Percentiles rank a stretch among this genome's conserved stretches.
Evolutionary conservation across 2,329 filamentous ascomycete species (phyloP).

Genomic region (Aureobasidium musti): DNA sequence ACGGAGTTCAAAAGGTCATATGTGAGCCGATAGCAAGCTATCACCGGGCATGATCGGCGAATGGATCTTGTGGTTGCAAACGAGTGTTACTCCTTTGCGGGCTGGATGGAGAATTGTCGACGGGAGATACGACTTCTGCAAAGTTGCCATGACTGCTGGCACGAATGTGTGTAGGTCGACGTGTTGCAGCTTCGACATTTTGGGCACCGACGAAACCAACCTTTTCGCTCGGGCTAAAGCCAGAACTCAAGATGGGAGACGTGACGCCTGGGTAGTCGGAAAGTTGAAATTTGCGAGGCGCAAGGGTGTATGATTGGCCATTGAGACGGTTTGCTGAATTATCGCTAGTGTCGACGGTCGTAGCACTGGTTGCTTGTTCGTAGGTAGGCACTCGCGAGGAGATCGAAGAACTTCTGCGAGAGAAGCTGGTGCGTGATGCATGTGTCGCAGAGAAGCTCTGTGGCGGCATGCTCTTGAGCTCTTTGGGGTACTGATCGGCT

Average conservation of each 20-base stretch:
- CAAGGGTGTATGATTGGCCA: slow-evolving; percentile 51
- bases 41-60: slow-evolving; percentile 47
- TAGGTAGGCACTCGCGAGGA: slow-evolving; percentile 42
- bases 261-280: slow-evolving; percentile 42
- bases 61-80: slow-evolving; percentile 43
- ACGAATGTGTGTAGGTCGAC: slow-evolving; percentile 48
- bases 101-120: slow-evolving; percentile 38
- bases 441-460: slow-evolving; percentile 27
- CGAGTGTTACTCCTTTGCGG: slow-evolving; percentile 37
- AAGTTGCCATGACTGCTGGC: slow-evolving; percentile 50
- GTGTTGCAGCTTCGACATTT: slow-evolving; percentile 46
- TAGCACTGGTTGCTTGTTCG: slow-evolving; percentile 43
- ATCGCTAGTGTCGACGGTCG: slow-evolving; percentile 36
- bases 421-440: slow-evolving; percentile 16
- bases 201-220: slow-evolving; percentile 48
- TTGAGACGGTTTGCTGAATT: slow-evolving; percentile 48
- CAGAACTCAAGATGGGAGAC: slow-evolving; percentile 38
- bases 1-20: slow-evolving; percentile 50
- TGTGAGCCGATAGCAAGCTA: slow-evolving; percentile 41
- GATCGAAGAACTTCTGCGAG: slow-evolving; percentile 23
- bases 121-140: slow-evolving; percentile 46
- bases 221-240: slow-evolving; percentile 44
- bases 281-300: slow-evolving; percentile 48
- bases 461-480: slow-evolving; percentile 26
- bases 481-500: slow-evolving; percentile 32